phyloP scores from a whole-genome alignment of 1,139 yeast species.

The Geotrichum klebahnii region DNA sequence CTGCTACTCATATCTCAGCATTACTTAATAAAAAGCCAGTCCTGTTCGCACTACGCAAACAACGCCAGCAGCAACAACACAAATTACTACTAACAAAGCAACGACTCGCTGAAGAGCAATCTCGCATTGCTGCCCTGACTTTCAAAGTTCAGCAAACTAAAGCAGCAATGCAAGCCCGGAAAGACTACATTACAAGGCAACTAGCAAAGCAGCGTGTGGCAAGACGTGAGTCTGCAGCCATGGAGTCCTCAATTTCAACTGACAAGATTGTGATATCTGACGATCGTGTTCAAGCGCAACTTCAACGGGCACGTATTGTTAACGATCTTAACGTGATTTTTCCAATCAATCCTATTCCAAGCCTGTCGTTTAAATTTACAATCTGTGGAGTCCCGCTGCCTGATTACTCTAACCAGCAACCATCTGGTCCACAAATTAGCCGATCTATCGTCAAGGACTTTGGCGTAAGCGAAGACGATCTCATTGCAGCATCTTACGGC shows the following conservation, averaged over 20 bases:
- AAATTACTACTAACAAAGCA: conserved; percentile 16
- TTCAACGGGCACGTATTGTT: conserved; percentile 31
- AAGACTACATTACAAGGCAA: conserved; percentile 8
- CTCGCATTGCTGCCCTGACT: conserved; percentile 18
- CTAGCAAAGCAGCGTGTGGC: conserved; percentile 14
- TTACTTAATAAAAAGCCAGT: conserved; percentile 9
- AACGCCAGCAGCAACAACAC: conserved; percentile 16
- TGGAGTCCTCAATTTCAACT: conserved; percentile 20
- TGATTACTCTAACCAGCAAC: conserved; percentile 24
- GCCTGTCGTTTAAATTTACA: conserved; percentile 36
- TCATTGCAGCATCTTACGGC: conserved; percentile 51
- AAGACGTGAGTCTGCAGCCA: conserved; percentile 9
- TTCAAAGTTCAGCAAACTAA: conserved; percentile 19
- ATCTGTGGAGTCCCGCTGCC: conserved; percentile 38
- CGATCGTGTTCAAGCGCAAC: neutral
- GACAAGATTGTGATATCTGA: conserved; percentile 19
- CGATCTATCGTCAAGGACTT: conserved; percentile 19
- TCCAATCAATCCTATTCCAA: conserved; percentile 38
- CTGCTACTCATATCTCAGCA: conserved; percentile 16
- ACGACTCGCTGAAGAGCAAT: conserved; percentile 8
- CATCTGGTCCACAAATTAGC: conserved; percentile 7
- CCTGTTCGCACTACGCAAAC: conserved; percentile 11
- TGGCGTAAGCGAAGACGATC: conserved; percentile 36
- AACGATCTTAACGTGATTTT: conserved; percentile 34
- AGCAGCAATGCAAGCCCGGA: conserved; percentile 18